A percentile compares a stretch with the other conserved stretches of the same genome.
Conservation (phyloP, 768 basidiomycete genomes). For the Plicaturopsis crispa region DNA sequence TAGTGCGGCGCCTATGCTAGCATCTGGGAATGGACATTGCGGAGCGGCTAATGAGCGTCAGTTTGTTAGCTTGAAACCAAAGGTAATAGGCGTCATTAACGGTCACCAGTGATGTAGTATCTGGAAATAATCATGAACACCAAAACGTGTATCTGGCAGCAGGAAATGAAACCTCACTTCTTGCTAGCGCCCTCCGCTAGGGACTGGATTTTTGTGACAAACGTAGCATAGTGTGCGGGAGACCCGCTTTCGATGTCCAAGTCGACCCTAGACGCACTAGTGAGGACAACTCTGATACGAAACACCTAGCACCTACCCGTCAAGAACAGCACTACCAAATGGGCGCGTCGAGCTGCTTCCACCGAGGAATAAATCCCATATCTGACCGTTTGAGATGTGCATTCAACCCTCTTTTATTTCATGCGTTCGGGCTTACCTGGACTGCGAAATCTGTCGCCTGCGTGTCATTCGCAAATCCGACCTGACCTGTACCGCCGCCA, state of each 20-base stretch:
- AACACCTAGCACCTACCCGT: constrained; percentile 24
- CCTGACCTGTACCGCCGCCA: constrained; percentile 34
- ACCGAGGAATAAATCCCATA: constrained; percentile 43
- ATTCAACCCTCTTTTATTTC: constrained; percentile 25
- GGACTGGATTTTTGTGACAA: constrained; percentile 26
- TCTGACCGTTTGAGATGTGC: constrained; percentile 23
- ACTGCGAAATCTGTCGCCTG: constrained; percentile 29
- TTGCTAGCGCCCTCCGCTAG: constrained; percentile 24
- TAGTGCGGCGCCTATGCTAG: constrained; percentile 24
- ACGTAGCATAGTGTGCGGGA: constrained; percentile 21
- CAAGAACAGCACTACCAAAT: constrained; percentile 37
- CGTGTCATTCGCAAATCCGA: constrained; percentile 28
- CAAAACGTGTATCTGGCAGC: too few relatives aligned
- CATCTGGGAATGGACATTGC: constrained; percentile 31
- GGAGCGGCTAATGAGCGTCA: constrained; percentile 29
- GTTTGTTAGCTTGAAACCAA: too few relatives aligned
- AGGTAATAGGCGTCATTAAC: too few relatives aligned
- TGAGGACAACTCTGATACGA: constrained; percentile 1
- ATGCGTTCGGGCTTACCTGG: constrained; percentile 31
- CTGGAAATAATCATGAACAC: too few relatives aligned
- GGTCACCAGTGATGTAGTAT: too few relatives aligned
- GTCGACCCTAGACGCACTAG: constrained; percentile 28
- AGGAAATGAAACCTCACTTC: constrained; percentile 16
- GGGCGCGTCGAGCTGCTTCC: constrained; percentile 33
- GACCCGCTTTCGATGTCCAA: constrained; percentile 40